These are phyloP conservation scores for Scheffersomyces titani DNA, from an alignment of 1,139 yeast species.

Conservation along the genomic window DNA sequence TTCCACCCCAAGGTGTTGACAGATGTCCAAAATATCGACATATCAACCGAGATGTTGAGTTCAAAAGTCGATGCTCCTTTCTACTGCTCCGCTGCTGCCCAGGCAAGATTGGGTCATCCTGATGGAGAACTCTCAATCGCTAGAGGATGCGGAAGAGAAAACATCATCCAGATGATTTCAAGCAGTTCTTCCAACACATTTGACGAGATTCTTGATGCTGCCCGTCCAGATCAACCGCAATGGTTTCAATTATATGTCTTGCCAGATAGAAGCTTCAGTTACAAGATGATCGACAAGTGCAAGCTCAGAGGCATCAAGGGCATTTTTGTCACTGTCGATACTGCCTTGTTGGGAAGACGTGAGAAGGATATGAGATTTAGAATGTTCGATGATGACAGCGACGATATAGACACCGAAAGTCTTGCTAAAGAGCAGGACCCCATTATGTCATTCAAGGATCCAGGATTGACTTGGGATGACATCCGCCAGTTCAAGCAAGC, in stretches of 20 bases:
- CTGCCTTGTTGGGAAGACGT: conserved; percentile 25
- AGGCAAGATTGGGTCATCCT: conserved; percentile 55
- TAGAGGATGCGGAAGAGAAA: conserved; percentile 47
- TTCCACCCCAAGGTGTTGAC: conserved; percentile 47
- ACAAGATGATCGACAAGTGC: conserved; percentile 1
- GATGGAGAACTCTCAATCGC: conserved; percentile 58
- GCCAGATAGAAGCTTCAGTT: conserved; percentile 20
- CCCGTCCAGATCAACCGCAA: conserved; percentile 29
- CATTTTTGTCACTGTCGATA: conserved; percentile 29
- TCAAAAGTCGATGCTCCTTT: conserved; percentile 51
- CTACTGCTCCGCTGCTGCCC: conserved; percentile 60
- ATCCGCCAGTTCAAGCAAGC: conserved; percentile 7
- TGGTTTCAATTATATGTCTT: conserved; percentile 51
- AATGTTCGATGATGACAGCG: conserved; percentile 5
- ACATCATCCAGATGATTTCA: conserved; percentile 58
- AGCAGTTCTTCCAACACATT: conserved; percentile 56
- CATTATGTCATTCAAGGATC: conserved; percentile 7
- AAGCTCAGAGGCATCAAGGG: conserved; percentile 25
- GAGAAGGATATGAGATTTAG: conserved; percentile 26
- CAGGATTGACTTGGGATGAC: conserved; percentile 7
- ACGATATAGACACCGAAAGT: not conserved
- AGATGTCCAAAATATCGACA: conserved; percentile 40
- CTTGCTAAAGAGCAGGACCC: conserved; percentile 1
- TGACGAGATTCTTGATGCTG: conserved; percentile 55
- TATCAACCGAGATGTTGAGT: conserved; percentile 55